These are phyloP conservation scores for Neolentinus lepideus DNA, from an alignment of 1,284 basidiomycete species.

Conservation along the genomic window DNA sequence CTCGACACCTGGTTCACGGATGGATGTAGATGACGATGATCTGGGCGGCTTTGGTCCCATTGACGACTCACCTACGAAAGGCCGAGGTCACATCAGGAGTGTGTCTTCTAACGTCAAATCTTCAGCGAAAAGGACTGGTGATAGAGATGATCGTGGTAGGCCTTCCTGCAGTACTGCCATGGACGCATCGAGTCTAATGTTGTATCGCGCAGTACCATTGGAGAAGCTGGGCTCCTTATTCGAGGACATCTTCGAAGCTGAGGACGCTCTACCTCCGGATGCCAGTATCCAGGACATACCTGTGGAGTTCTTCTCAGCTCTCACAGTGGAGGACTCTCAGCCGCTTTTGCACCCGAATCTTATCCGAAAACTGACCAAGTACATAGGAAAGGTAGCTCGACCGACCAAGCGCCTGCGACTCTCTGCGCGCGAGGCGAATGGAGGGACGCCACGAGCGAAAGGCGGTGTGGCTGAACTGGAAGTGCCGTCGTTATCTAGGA, in stretches of 20 bases:
- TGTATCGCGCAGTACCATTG: constrained; percentile 43
- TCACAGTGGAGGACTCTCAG: constrained; percentile 47
- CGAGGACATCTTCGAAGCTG: constrained; percentile 86
- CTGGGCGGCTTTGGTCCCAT: constrained; percentile 55
- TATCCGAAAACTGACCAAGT: constrained; percentile 66
- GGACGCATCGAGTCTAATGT: constrained; percentile 1
- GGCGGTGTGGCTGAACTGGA: constrained; percentile 64
- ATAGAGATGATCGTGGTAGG: constrained; percentile 69
- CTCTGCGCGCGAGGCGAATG: constrained; percentile 28
- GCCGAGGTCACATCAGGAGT: constrained; percentile 14
- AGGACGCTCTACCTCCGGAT: constrained; percentile 72
- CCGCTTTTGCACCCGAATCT: constrained; percentile 53
- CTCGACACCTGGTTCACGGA: constrained; percentile 1
- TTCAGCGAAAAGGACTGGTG: constrained; percentile 56
- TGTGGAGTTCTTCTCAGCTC: constrained; percentile 57
- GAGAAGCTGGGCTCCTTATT: constrained; percentile 68
- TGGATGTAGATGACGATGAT: constrained; percentile 34
- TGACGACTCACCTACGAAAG: constrained; percentile 30
- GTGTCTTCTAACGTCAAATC: constrained; percentile 31
- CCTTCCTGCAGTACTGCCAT: not conserved
- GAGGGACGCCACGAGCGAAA: constrained; percentile 39
- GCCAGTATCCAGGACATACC: constrained; percentile 48
- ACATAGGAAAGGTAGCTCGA: constrained; percentile 56
- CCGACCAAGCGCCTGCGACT: constrained; percentile 54
- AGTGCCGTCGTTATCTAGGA: constrained; percentile 45